Evolutionary conservation across 176 grass and related monocot genomes (phyloP), one percentile per base, ranked within the genome.

Genomic region (Neostapfia colusana): DNA sequence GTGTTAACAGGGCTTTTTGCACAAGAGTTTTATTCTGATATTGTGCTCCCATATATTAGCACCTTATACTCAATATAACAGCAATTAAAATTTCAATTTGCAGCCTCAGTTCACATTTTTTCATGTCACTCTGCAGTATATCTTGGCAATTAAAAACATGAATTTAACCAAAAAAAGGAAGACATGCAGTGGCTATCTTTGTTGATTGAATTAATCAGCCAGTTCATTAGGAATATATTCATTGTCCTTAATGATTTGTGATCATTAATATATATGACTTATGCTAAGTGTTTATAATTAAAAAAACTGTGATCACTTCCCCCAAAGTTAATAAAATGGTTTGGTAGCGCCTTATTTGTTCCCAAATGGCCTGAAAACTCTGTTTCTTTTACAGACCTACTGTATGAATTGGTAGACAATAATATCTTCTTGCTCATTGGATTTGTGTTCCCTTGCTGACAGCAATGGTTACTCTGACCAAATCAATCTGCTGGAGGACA

Each of bases 401-500:
- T 66, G 24, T 65, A 78, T 62, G 34, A 43, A 26, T 73, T n/a
- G 20, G 23, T 28, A 75, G 49, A 48, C 2, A 63, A 61, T 17
- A 69, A 80, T 75, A 23, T 38, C 65, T 67, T 73, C 15, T 79
- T 90, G 28, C 65, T 90, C 67, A 83, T 68, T 78, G 26, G 12
- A 49, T 65, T 41, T 63, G n/a, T 77, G 23, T 69, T 54, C 27
- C 54, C 54, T 68, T 80, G 73, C 17, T 75, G 61, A 43, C 85
- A 92, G 95, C 80, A 13, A 92, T 98, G 95, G 89, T 94, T 72
- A 39, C 76, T 90, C 79, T 98, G 80, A 90, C 91, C 13, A 86
- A 88, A 58, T 94, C 89, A 2, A 82, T 98, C 16, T 94, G 95
- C 82, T 98, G 95, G 91, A 92, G 87, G 85, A 85, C 78, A 25